Evolutionary conservation across 768 basidiomycete genomes (phyloP).

Genomic region (Austroboletus eburneus): DNA sequence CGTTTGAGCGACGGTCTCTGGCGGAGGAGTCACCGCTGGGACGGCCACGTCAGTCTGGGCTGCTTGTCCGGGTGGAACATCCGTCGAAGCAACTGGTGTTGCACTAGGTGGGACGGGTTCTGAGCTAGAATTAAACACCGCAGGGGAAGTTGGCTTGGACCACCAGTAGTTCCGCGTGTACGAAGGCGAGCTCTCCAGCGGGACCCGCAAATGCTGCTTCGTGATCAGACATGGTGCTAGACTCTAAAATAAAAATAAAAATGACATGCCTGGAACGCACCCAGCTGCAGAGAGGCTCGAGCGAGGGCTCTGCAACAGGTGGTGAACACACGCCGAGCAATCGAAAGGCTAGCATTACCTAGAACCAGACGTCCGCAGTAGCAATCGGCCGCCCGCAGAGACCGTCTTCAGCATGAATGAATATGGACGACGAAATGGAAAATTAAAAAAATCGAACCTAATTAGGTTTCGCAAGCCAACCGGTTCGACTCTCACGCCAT

Average conservation of each 20-base stretch:
- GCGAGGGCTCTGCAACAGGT: constrained; percentile 13
- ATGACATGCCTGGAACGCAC: constrained; percentile 19
- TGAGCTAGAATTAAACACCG: background rate
- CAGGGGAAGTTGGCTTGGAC: constrained; percentile 20
- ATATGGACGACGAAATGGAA: background rate
- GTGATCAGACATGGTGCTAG: constrained; percentile 1
- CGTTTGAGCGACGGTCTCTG: constrained; percentile 5
- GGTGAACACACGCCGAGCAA: constrained; percentile 7
- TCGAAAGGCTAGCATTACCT: constrained; percentile 13
- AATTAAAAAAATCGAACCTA: constrained; percentile 1
- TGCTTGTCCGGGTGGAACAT: background rate
- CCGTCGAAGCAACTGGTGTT: background rate
- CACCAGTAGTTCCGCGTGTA: constrained; percentile 31
- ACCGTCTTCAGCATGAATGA: constrained; percentile 21
- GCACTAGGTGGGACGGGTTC: constrained; percentile 4
- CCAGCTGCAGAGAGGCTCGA: constrained; percentile 8
- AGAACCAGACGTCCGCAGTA: constrained; percentile 18
- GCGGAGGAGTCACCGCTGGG: constrained; percentile 1
- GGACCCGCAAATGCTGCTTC: constrained; percentile 6
- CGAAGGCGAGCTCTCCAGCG: constrained; percentile 1
- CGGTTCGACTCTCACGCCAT: constrained; percentile 2
- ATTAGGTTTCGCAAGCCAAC: constrained; percentile 8
- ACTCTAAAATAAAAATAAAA: background rate
- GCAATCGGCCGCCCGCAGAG: constrained; percentile 19
- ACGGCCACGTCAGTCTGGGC: background rate